phyloP scores from a whole-genome alignment of 148 eudicot genomes.

The Chenopodium album region DNA sequence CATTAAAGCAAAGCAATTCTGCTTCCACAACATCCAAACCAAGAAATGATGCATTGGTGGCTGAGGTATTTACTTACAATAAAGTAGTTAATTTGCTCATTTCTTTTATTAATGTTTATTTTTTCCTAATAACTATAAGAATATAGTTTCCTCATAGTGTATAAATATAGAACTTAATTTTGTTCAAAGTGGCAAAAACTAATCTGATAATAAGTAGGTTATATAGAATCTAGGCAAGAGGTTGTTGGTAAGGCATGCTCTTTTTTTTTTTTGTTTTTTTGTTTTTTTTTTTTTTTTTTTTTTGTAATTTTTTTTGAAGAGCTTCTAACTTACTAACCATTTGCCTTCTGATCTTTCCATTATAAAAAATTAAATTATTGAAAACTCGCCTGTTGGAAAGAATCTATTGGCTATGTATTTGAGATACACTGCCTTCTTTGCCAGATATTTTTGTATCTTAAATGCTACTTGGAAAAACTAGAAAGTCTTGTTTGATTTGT shows the following conservation, averaged over 20 bases:
- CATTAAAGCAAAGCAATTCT: constrained; percentile 48
- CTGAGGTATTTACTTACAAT: constrained; percentile 53
- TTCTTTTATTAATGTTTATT: not conserved
- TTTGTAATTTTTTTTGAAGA: not conserved
- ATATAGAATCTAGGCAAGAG: not conserved
- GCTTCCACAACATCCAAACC: constrained; percentile 54
- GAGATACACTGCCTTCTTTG: not conserved
- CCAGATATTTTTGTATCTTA: not conserved
- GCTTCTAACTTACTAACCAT: not conserved
- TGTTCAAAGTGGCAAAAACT: not conserved
- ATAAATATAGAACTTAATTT: not conserved
- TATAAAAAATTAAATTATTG: too few relatives aligned
- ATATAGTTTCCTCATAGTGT: not conserved
- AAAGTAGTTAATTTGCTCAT: not conserved
- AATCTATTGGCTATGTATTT: not conserved
- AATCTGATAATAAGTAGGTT: not conserved
- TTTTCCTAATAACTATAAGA: not conserved
- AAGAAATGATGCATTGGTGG: constrained; percentile 61
- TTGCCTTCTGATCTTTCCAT: not conserved
- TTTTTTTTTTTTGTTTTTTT: not conserved
- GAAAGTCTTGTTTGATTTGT: not conserved
- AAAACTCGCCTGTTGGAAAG: not conserved
- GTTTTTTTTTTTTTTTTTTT: not conserved
- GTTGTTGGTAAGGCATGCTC: not conserved
- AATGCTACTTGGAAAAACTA: not conserved